A percentile compares a stretch with the other conserved stretches of the same genome.
Conservation (phyloP, 768 basidiomycete genomes). For the Boletus rubropictus region DNA sequence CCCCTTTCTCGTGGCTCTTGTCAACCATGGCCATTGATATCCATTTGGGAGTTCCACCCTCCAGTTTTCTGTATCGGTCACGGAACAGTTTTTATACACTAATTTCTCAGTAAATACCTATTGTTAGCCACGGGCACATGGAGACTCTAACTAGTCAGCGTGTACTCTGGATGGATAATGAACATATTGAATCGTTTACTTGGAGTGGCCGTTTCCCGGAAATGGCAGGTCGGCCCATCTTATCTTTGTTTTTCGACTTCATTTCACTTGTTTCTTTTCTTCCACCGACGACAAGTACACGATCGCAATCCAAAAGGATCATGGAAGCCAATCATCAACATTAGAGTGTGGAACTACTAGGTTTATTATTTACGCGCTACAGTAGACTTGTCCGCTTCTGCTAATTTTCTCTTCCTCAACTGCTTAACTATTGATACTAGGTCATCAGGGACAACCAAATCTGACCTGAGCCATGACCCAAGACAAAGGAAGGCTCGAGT, state of each 20-base stretch:
- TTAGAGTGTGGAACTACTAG: too few relatives aligned
- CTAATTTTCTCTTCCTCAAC: too few relatives aligned
- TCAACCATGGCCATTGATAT: constrained; percentile 11
- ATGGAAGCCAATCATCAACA: too few relatives aligned
- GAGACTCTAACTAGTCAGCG: constrained; percentile 17
- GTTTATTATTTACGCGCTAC: too few relatives aligned
- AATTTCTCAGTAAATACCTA: constrained; percentile 27
- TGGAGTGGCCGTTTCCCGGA: background rate
- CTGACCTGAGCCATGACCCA: too few relatives aligned
- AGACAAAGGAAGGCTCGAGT: too few relatives aligned
- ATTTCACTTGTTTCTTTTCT: constrained; percentile 10
- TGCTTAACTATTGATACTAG: too few relatives aligned
- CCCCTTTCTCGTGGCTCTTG: constrained; percentile 20
- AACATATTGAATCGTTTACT: background rate
- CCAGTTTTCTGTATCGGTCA: background rate
- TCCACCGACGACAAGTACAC: constrained; percentile 20
- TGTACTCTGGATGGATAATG: constrained; percentile 21
- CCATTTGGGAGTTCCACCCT: constrained; percentile 6
- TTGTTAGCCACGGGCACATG: constrained; percentile 20
- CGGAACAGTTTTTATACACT: constrained; percentile 22
- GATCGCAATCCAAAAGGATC: constrained; percentile 82
- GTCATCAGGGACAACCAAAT: too few relatives aligned
- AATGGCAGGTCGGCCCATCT: constrained; percentile 10
- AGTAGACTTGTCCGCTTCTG: too few relatives aligned
- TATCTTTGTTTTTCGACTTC: constrained; percentile 1